These are phyloP conservation scores for Leccinum olivaceopallidum DNA, from an alignment of 768 basidiomycete genomes.

Conservation along the genomic window DNA sequence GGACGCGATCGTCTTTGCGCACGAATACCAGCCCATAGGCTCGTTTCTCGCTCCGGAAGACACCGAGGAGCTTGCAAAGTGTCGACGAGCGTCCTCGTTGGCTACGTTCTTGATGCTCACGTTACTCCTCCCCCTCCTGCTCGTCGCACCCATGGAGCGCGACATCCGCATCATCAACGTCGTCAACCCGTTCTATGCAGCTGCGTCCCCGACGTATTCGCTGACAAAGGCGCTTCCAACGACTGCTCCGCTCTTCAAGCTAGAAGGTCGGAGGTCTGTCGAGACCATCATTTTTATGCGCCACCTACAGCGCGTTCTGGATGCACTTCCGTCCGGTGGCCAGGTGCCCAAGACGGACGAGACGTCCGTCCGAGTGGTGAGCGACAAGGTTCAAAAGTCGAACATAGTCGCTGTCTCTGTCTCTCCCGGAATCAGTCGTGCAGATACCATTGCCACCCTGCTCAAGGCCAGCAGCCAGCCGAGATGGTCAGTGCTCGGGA, in stretches of 20 bases:
- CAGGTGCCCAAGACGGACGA: constrained; percentile 46
- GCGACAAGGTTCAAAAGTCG: constrained; percentile 50
- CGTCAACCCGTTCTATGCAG: constrained; percentile 89
- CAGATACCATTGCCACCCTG: constrained; percentile 61
- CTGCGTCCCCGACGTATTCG: constrained; percentile 54
- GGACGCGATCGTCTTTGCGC: constrained; percentile 78
- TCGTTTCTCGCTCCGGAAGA: constrained; percentile 38
- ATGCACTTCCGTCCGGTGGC: constrained; percentile 70
- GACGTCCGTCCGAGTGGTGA: constrained; percentile 37
- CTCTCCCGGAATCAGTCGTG: constrained; percentile 73
- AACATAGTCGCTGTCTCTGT: constrained; percentile 77
- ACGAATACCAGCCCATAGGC: constrained; percentile 73
- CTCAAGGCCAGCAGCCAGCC: constrained; percentile 30
- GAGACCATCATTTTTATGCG: constrained; percentile 63
- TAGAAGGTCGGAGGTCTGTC: constrained; percentile 66
- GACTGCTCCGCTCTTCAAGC: constrained; percentile 40
- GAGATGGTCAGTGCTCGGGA: constrained; percentile 43
- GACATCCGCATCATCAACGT: constrained; percentile 89
- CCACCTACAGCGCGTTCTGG: constrained; percentile 83
- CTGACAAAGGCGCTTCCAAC: constrained; percentile 29
- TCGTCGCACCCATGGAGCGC: constrained; percentile 83
- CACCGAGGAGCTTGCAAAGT: constrained; percentile 32
- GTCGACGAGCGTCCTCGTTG: constrained; percentile 51
- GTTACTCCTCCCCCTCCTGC: constrained; percentile 73
- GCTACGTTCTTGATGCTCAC: constrained; percentile 81